Base-by-base conservation (phyloP, 2,329 filamentous ascomycete species). In the Paecilomyces variotii region DNA sequence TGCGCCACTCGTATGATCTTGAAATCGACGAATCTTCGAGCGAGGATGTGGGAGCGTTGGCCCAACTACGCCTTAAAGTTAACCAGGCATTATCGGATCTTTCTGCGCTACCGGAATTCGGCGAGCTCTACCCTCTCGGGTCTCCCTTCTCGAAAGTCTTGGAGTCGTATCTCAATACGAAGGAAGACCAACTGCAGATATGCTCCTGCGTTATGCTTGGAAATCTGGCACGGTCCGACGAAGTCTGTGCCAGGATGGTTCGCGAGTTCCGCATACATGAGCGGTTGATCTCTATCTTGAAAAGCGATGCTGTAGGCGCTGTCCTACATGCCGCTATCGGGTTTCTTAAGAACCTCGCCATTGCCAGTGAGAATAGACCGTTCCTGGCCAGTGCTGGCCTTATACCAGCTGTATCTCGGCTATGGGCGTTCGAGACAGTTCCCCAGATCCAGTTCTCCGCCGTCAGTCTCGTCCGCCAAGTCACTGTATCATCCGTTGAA, bases 181-280 rank as follows among this genome's bases (percentile, higher is more conserved):
- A 64, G 2, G 70, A 78, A 53, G 72, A 76, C n/a, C 75, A 79
- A 53, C 69, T 80, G 28, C 72, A 77, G 49, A 72, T 78, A 53
- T 78, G 77, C 56, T 72, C 77, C 19, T 79, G 77, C 60, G 67
- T 80, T 50, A 75, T 80, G 61, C 70, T 80, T 12, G 79, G 79
- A 6, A 80, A 80, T 59, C 59, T 79, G 35, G 77, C 77, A 30
- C 72, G 76, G 34, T 76, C 75, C 7, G 75, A 78, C 56, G 71
- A 70, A 39, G 68, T 76, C 28, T 80, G 78, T 56, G 62, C 68
- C 56, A 63, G 63, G 10, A 75, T 80, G 69, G 72, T 78, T 7
- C 64, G 65, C 27, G 64, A 76, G 12, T 61, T 76, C 27, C 63
- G 69, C 11, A 68, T 79, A 11, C 78, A 80, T 59, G 59, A 69